Evolutionary conservation across 2,329 filamentous ascomycete species (phyloP).

Genomic region (Curvularia spicifera): DNA sequence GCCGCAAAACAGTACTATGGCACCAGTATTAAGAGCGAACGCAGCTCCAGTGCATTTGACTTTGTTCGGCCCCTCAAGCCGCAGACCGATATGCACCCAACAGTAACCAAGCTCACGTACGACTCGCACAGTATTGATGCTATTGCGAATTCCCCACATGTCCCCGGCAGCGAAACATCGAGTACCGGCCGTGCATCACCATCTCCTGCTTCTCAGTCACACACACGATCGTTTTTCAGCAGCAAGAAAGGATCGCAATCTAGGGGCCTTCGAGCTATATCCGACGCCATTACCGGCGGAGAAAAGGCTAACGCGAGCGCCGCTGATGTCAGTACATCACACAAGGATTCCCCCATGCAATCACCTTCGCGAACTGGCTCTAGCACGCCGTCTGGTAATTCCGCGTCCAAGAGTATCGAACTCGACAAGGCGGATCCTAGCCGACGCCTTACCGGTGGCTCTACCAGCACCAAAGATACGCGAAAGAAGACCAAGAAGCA

Average conservation of each 20-base stretch:
- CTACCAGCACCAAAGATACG: conserved; percentile 50
- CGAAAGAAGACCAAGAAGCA: conserved; percentile 76
- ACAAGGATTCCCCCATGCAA: conserved; percentile 60
- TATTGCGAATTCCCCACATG: conserved; percentile 49
- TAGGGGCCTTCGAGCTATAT: conserved; percentile 82
- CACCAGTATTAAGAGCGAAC: conserved; percentile 42
- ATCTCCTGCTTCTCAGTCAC: conserved; percentile 43
- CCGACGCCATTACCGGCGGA: conserved; percentile 68
- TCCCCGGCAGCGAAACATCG: conserved; percentile 57
- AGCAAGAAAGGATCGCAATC: conserved; percentile 50
- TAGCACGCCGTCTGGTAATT: conserved; percentile 65
- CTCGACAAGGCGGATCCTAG: conserved; percentile 70
- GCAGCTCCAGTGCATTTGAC: conserved; percentile 58
- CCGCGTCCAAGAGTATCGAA: conserved; percentile 73
- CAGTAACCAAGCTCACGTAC: conserved; percentile 64
- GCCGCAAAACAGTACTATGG: conserved; percentile 73
- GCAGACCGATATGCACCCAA: conserved; percentile 56
- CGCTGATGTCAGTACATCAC: conserved; percentile 51
- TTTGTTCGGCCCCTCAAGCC: conserved; percentile 50
- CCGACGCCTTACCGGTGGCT: conserved; percentile 50
- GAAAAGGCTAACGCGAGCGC: conserved; percentile 59
- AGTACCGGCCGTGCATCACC: conserved; percentile 56
- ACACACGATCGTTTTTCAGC: conserved; percentile 49
- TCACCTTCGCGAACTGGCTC: conserved; percentile 81
- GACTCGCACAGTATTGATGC: conserved; percentile 55